phyloP scores from a whole-genome alignment of 768 basidiomycete species.

The Mycena venus region DNA sequence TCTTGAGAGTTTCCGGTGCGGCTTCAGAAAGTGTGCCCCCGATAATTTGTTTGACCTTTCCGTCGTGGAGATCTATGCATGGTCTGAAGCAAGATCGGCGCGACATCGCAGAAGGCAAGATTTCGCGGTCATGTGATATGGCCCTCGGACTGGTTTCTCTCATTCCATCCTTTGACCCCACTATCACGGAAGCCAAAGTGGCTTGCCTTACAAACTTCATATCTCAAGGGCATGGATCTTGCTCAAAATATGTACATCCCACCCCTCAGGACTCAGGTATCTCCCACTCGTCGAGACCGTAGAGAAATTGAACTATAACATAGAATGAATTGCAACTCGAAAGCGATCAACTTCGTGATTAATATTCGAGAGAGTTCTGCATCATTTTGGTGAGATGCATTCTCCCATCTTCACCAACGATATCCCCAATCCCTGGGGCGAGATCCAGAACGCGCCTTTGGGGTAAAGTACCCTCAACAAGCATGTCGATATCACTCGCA shows the following conservation, averaged over 20 bases:
- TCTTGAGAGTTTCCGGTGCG: slow-evolving; percentile 72
- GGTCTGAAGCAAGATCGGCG: slow-evolving; percentile 59
- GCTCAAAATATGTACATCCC: too few relatives aligned
- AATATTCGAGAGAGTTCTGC: slow-evolving; percentile 85
- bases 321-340: not conserved
- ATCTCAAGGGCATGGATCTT: too few relatives aligned
- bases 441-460: slow-evolving; percentile 94
- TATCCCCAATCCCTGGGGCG: slow-evolving; percentile 90
- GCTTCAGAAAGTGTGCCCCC: slow-evolving; percentile 90
- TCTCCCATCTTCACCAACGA: slow-evolving; percentile 85
- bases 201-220: not conserved
- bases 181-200: too few relatives aligned
- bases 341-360: not conserved
- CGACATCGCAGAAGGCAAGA: not conserved
- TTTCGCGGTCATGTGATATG: not conserved
- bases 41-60: slow-evolving; percentile 98
- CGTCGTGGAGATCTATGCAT: slow-evolving; percentile 97
- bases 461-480: slow-evolving; percentile 94
- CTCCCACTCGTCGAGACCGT: too few relatives aligned
- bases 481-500: slow-evolving; percentile 71
- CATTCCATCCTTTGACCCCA: too few relatives aligned
- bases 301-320: not conserved
- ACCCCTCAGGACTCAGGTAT: too few relatives aligned
- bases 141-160: too few relatives aligned
- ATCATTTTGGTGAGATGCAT: slow-evolving; percentile 88